Conservation (phyloP, 805 yeast genomes). For the Cyberlindnera xylosilytica region DNA sequence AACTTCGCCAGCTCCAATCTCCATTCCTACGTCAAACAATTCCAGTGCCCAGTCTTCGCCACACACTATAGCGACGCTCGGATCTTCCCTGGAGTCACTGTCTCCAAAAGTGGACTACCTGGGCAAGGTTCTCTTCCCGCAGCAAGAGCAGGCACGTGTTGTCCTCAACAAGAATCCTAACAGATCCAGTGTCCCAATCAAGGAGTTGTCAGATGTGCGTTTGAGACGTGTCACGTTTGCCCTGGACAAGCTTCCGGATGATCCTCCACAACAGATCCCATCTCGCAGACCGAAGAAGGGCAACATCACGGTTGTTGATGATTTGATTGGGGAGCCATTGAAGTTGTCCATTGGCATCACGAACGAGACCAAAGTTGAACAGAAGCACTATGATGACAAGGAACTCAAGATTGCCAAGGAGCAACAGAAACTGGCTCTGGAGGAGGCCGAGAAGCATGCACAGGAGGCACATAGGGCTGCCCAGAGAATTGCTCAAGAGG, state of each 20-base stretch:
- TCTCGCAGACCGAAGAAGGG: conserved; percentile 80
- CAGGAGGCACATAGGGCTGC: conserved; percentile 76
- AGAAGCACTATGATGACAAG: conserved; percentile 27
- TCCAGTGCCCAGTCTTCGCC: conserved; percentile 13
- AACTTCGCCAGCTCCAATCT: conserved; percentile 19
- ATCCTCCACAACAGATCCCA: conserved; percentile 95
- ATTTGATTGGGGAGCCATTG: conserved; percentile 54
- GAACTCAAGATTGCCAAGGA: conserved; percentile 58
- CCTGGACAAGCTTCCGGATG: conserved; percentile 63
- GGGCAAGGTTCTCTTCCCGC: conserved; percentile 5
- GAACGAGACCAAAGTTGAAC: conserved; percentile 33
- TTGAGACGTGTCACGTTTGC: conserved; percentile 76
- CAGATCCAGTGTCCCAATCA: conserved; percentile 34
- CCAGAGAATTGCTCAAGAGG: conserved; percentile 65
- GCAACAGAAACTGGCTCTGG: conserved; percentile 47
- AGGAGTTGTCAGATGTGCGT: conserved; percentile 27
- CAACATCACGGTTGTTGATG: conserved; percentile 70
- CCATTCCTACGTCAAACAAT: conserved; percentile 14
- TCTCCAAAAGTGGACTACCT: conserved; percentile 12
- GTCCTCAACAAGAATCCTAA: conserved; percentile 45
- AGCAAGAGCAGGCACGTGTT: conserved; percentile 30
- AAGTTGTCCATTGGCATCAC: conserved; percentile 68
- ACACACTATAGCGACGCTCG: conserved; percentile 5
- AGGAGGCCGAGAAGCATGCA: conserved; percentile 70
- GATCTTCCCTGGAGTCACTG: conserved; percentile 16